These are phyloP conservation scores for Tympanopsis confertula DNA, from an alignment of 2,329 filamentous ascomycete species.

Conservation along the genomic window DNA sequence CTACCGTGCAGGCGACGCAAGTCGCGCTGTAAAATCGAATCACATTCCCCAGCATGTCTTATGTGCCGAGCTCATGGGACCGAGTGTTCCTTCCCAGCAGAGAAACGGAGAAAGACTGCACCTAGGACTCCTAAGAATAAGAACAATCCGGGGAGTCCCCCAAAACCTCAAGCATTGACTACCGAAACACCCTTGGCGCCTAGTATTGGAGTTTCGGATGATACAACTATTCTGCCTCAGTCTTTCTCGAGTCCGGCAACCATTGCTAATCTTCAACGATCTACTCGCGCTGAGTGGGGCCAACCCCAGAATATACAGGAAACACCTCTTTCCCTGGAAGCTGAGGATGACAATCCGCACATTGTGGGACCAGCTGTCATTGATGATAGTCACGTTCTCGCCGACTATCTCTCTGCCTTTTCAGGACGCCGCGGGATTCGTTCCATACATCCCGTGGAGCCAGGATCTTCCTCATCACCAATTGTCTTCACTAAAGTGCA, in stretches of 20 bases:
- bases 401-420: constrained; percentile 40
- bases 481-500: constrained; percentile 34
- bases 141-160: constrained; percentile 1
- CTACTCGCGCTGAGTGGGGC: constrained; percentile 9
- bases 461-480: constrained; percentile 20
- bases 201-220: too few species aligned
- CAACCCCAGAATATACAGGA: constrained; percentile 9
- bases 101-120: constrained; percentile 10
- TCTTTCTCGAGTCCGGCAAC: too few species aligned
- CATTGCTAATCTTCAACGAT: too few species aligned
- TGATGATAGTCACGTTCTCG: constrained; percentile 46
- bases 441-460: constrained; percentile 7
- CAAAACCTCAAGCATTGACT: not conserved
- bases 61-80: constrained; percentile 46
- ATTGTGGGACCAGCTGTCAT: constrained; percentile 49
- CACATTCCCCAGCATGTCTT: constrained; percentile 36
- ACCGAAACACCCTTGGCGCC: not conserved
- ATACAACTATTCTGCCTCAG: too few species aligned
- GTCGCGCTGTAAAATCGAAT: constrained; percentile 46
- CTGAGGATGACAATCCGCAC: constrained; percentile 27
- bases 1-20: constrained; percentile 47
- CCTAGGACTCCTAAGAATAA: constrained; percentile 7
- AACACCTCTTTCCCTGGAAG: constrained; percentile 13
- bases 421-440: constrained; percentile 15
- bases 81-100: constrained; percentile 41